A percentile compares a stretch with the other conserved stretches of the same genome.
These are phyloP conservation scores for Podaxis rugospora DNA, from an alignment of 768 basidiomycete species.

Conservation along the genomic window DNA sequence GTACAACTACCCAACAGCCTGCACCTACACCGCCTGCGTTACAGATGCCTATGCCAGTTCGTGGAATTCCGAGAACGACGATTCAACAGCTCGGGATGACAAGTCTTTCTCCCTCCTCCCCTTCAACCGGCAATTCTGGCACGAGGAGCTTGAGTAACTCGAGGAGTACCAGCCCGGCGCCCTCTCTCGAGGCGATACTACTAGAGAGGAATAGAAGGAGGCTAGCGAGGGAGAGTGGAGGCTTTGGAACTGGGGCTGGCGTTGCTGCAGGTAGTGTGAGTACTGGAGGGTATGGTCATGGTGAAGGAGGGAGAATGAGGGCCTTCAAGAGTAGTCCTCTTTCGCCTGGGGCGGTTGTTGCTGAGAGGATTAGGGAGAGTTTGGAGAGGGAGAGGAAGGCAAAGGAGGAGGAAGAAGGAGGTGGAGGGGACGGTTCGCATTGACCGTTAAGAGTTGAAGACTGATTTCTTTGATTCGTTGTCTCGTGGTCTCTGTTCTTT, in stretches of 20 bases:
- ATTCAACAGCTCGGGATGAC: constrained; percentile 5
- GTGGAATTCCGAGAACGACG: neutral
- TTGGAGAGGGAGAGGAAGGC: constrained; percentile 15
- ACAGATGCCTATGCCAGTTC: constrained; percentile 9
- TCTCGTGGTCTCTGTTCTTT: neutral
- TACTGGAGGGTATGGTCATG: constrained; percentile 10
- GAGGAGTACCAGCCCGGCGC: constrained; percentile 42
- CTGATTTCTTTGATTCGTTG: neutral
- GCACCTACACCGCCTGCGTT: neutral
- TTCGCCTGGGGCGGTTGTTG: constrained; percentile 21
- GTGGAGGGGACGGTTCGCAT: neutral
- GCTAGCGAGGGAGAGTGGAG: constrained; percentile 19
- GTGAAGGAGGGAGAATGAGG: constrained; percentile 36
- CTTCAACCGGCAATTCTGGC: constrained; percentile 15
- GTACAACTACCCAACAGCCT: neutral
- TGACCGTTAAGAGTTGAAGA: neutral
- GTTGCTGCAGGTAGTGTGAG: neutral
- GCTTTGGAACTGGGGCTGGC: neutral
- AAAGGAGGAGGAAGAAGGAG: neutral
- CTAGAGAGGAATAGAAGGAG: constrained; percentile 60
- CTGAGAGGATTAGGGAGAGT: constrained; percentile 11
- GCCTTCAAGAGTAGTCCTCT: constrained; percentile 73
- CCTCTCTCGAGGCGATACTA: constrained; percentile 63
- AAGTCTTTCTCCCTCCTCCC: constrained; percentile 9
- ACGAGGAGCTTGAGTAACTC: constrained; percentile 16